Evolutionary conservation across 2,329 filamentous ascomycete species (phyloP), one percentile per base, ranked within the genome.

Genomic region (Cladophialophora psammophila): DNA sequence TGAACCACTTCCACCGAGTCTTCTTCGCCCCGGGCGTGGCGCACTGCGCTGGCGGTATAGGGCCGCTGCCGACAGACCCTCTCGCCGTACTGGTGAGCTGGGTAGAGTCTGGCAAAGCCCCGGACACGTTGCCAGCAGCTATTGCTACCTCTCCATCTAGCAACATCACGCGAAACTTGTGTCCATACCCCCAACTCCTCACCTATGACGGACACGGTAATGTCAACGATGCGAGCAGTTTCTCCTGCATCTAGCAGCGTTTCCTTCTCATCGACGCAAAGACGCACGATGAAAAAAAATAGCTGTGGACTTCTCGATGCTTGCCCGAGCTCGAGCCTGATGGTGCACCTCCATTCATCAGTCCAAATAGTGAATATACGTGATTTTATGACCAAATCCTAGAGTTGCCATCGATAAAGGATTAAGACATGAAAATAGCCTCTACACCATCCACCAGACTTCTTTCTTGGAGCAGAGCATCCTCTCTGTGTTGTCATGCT

Each of bases 21-120:
- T 70, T 66, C 54, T 55, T 65, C 20, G 68, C 63, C 31, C 68
- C 68, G 18, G 68, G 68, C 8, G 65, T 60, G 1, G 60, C 62
- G 8, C 68, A 70, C 26, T 70, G 68, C 40, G n/a, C 13, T 20
- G 62, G 64, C 7, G 68, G 68, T 5, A 18, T 40, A 15, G 68
- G 68, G 5, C 62, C 68, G 5, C 38, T 34, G 18, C 66, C 66
- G 32, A 55, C 59, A 6, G 63, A 65, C 38, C 34, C 66, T 8
- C 18, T 68, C 6, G 54, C 42, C 4, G 64, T 59, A n/a, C 59
- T 66, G 5, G 59, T 66, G 10, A 32, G 38, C 18, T 64, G 62
- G 64, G 64, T 66, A 20, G 64, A 66, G 45, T n/a, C 50, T 18
- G 36, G 34, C 8, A 42, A 45, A 5, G 53, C 56, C 2, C 64